Percentiles rank a stretch among this genome's conserved stretches.
phyloP scores from a whole-genome alignment of 306 rosid species.

The Aeschynomene evenia region DNA sequence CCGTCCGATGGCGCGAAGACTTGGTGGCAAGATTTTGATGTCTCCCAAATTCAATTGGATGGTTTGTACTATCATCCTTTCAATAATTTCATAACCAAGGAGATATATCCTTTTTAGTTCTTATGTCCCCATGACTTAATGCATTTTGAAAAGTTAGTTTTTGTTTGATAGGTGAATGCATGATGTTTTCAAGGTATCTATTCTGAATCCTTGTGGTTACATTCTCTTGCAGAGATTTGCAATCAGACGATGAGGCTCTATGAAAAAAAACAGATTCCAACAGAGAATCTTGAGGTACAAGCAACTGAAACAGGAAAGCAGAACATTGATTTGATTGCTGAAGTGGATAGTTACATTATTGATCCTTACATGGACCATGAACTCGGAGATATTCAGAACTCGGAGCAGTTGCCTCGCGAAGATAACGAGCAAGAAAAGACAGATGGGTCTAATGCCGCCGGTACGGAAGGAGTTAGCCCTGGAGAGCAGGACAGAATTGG shows the following conservation, averaged over 20 bases:
- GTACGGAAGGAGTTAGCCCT: conserved; percentile 36
- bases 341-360: conserved; percentile 50
- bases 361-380: conserved; percentile 66
- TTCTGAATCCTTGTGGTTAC: neutral
- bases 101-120: conserved; percentile 29
- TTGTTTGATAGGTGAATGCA: neutral
- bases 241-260: conserved; percentile 96
- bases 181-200: neutral
- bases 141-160: conserved; percentile 22
- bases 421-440: conserved; percentile 32
- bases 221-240: conserved; percentile 82
- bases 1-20: conserved; percentile 97
- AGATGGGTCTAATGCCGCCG: conserved; percentile 24
- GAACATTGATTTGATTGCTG: conserved; percentile 70
- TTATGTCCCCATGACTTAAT: conserved; percentile 24
- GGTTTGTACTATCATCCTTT: conserved; percentile 78
- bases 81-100: conserved; percentile 24
- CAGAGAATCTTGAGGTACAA: conserved; percentile 35
- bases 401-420: conserved; percentile 41
- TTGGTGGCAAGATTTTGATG: conserved; percentile 99
- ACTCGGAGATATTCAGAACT: conserved; percentile 51
- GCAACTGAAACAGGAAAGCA: conserved; percentile 43
- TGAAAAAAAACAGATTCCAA: no score
- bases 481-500: conserved; percentile 53
- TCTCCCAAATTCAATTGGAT: conserved; percentile 98